These are phyloP conservation scores for Cladorrhinum sp. DNA, from an alignment of 2,329 filamentous ascomycete species.

Conservation along the genomic window DNA sequence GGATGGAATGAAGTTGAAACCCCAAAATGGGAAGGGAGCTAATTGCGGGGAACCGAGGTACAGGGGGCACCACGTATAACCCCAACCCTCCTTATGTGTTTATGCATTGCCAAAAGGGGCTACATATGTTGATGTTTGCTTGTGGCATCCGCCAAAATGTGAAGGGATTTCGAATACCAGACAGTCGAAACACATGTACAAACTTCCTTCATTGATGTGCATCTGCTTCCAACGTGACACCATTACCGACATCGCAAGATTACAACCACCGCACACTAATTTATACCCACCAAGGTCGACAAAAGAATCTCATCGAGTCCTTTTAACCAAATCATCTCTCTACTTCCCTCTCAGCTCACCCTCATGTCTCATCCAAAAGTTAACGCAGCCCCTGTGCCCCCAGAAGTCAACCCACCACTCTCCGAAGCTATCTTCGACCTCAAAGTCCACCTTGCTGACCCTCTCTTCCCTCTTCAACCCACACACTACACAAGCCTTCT, in stretches of 20 bases:
- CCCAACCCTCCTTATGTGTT: slow-evolving; percentile 12
- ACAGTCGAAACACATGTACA: too few relatives aligned
- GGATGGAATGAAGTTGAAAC: background rate
- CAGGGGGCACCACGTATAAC: background rate
- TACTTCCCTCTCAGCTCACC: slow-evolving; percentile 66
- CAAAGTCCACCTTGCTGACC: slow-evolving; percentile 68
- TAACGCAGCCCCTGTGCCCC: slow-evolving; percentile 74
- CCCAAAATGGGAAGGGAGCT: background rate
- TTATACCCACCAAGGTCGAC: too few relatives aligned
- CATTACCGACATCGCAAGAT: too few relatives aligned
- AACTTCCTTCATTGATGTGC: too few relatives aligned
- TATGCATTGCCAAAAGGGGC: background rate
- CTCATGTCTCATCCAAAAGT: slow-evolving; percentile 82
- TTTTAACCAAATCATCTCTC: background rate
- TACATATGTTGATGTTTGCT: background rate
- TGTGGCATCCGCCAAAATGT: background rate
- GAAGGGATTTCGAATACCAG: too few relatives aligned
- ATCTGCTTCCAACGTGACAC: too few relatives aligned
- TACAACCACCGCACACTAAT: too few relatives aligned
- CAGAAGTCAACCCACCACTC: slow-evolving; percentile 96
- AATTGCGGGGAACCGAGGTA: slow-evolving; percentile 18
- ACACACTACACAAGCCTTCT: slow-evolving; percentile 78
- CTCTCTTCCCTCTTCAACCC: slow-evolving; percentile 86
- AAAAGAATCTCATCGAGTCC: too few relatives aligned
- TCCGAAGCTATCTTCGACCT: slow-evolving; percentile 85